Conservation (phyloP, 1,284 basidiomycete species). For the Hemileccinum hortonii region DNA sequence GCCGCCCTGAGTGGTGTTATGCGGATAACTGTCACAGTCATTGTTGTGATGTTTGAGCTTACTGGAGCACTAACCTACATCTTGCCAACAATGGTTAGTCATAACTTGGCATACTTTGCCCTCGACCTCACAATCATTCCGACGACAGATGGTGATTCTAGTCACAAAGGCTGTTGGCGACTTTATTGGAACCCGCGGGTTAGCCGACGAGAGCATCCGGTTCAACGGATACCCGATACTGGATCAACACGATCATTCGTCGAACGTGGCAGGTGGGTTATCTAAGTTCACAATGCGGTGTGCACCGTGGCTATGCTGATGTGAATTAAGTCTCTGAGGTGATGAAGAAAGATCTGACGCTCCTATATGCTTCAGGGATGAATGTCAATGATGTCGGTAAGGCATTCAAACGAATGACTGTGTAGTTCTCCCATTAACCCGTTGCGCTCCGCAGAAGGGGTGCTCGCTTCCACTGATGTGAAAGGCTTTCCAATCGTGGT, state of each 20-base stretch:
- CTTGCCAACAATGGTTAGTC: slow-evolving; percentile 90
- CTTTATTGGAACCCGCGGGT: slow-evolving; percentile 87
- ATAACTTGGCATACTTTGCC: background rate
- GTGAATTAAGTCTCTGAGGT: slow-evolving; percentile 72
- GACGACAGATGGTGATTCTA: slow-evolving; percentile 81
- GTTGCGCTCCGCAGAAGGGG: slow-evolving; percentile 50
- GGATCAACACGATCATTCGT: slow-evolving; percentile 89
- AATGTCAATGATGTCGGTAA: slow-evolving; percentile 75
- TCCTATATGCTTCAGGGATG: slow-evolving; percentile 76
- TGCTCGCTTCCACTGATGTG: slow-evolving; percentile 69
- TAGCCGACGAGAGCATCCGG: slow-evolving; percentile 95
- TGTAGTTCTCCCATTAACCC: background rate
- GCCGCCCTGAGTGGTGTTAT: slow-evolving; percentile 96
- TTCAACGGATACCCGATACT: slow-evolving; percentile 98
- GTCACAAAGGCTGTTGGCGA: slow-evolving; percentile 99
- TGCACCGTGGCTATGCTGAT: slow-evolving; percentile 10
- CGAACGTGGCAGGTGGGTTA: slow-evolving; percentile 76
- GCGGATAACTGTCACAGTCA: slow-evolving; percentile 95
- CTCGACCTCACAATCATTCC: slow-evolving; percentile 3
- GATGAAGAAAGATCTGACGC: slow-evolving; percentile 81
- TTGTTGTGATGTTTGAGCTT: slow-evolving; percentile 98
- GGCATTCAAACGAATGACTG: slow-evolving; percentile 24
- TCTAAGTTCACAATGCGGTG: slow-evolving; percentile 1
- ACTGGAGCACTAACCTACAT: slow-evolving; percentile 98
- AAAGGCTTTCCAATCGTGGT: slow-evolving; percentile 92